Base-by-base conservation (phyloP, 805 yeast species). In the Cyberlindnera meyerae region DNA sequence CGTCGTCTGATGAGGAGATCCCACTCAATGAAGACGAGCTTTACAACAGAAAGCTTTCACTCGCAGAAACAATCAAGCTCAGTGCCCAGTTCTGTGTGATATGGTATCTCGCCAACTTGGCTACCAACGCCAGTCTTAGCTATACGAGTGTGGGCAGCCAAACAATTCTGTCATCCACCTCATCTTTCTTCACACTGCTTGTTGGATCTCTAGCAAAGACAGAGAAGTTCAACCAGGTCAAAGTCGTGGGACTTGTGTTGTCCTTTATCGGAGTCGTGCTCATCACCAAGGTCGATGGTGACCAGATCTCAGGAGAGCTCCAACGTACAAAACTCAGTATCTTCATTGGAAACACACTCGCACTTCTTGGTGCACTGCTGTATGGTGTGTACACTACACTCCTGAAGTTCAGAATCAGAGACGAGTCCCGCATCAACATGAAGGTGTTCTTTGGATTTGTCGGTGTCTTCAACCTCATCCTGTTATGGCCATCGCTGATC, bases 91-190 rank as follows among this genome's bases (percentile, higher is more conserved):
- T 93, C 58, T 82, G 94, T 45, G 61, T 83, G 4, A 65, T 93
- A 29, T 93, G 98, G 98, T 93, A 86, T 55, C 43, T 79, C 13
- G 95, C 97, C 3, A 93, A 93, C 58, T 69, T 89, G 45, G 81
- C 85, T 38, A 87, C 93, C 22, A 93, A 93, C 60, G 86, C 95
- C 0, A 79, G 95, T 15, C 66, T 93, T 35, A 73, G 82, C 17
- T 93, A 82, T 59, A 93, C 98, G 0, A 79, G 89, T 11, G 98
- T 93, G 15, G 94, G 95, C 2, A 82, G 93, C 11, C 97, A 94
- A 52, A 93, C 97, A 3, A 90, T 93, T 17, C 62, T 93, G 27
- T 83, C 96, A 13, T 83, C 96, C 25, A 89, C 97, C 0, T 82
- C 95, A 5, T 84, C 96, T 7, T 88, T 93, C 56, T 93, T 93